phyloP scores from a whole-genome alignment of 257 asterid species.

The Salvia rosmarinus region DNA sequence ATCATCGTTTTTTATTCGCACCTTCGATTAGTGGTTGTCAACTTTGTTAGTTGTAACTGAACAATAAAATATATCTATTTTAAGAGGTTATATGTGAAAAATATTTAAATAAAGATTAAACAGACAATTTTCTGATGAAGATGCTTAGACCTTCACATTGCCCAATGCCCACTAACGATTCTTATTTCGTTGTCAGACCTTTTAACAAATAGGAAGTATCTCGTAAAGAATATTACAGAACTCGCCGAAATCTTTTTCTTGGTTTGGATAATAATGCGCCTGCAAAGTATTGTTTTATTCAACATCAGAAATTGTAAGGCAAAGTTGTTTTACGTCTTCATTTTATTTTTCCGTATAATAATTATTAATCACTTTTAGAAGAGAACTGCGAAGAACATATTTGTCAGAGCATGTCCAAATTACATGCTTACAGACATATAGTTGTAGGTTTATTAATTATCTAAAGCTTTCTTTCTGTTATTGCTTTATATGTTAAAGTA shows the following conservation, averaged over 20 bases:
- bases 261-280: slow-evolving; percentile 22
- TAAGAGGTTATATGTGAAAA: not conserved
- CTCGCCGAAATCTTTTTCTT: slow-evolving; percentile 33
- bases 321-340: slow-evolving; percentile 16
- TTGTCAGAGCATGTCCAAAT: slow-evolving; percentile 25
- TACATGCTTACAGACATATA: not conserved
- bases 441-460: not conserved
- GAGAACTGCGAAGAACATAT: not conserved
- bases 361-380: not conserved
- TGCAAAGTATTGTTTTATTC: slow-evolving; percentile 6
- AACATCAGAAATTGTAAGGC: not conserved
- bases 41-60: not conserved
- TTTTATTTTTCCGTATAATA: not conserved
- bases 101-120: not conserved
- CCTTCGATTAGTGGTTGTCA: not conserved
- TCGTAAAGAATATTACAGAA: slow-evolving; percentile 23
- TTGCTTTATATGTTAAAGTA: not conserved
- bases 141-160: slow-evolving; percentile 24
- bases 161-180: not conserved
- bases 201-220: slow-evolving; percentile 17
- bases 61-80: not conserved
- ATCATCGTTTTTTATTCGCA: not conserved
- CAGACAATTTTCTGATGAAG: slow-evolving; percentile 2
- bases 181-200: not conserved
- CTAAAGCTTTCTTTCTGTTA: not conserved